Base-by-base conservation (phyloP, 2,329 filamentous ascomycete species). In the Colletotrichum somersetense region DNA sequence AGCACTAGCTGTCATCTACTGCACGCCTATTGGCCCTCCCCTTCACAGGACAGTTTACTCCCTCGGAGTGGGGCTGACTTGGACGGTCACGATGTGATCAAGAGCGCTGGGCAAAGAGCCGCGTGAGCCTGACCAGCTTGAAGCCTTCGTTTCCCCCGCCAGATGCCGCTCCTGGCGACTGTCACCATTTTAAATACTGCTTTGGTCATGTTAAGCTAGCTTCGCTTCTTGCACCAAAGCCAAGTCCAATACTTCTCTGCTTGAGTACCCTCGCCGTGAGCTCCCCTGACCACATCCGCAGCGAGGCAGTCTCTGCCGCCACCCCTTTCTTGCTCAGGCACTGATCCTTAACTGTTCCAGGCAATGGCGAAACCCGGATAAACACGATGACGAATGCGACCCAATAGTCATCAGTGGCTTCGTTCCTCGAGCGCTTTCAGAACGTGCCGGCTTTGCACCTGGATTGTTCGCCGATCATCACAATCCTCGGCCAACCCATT, bases 311-410 rank as follows among this genome's bases (percentile, higher is more conserved):
- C 33, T 38, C 11, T 38, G 33, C 20, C 2, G 53, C 11, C 33
- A 16, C 10, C 20, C 40, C 83, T 3, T 89, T 75, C 91, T 92
- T 89, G 86, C 11, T 91, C 89, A 33, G 91, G 18, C 46, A 35
- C 53, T 46, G 42, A 66, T 20, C 20, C 44, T 18, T 14, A 11
- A 8, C 6, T 30, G 74, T 73, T 75, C 58, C 67, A 75, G 63
- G 50, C 57, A 5, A 62, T 75, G 42, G 75, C 73, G 5, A 75
- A 77, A 46, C 71, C 73, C 50, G 74, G 76, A n/a, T 73, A 76
- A 33, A 72, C 73, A 42, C 63, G 67, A 75, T 73, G 71, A 11
- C 55, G 44, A 67, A n/a, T 69, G 70, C 35, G 57, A 75, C 18
- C 7, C 58, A 14, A 26, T 12, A 23, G 55, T 72, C 20, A 71